Conservation (phyloP, 2,329 filamentous ascomycete genomes). For the Diaporthe ampelina region DNA sequence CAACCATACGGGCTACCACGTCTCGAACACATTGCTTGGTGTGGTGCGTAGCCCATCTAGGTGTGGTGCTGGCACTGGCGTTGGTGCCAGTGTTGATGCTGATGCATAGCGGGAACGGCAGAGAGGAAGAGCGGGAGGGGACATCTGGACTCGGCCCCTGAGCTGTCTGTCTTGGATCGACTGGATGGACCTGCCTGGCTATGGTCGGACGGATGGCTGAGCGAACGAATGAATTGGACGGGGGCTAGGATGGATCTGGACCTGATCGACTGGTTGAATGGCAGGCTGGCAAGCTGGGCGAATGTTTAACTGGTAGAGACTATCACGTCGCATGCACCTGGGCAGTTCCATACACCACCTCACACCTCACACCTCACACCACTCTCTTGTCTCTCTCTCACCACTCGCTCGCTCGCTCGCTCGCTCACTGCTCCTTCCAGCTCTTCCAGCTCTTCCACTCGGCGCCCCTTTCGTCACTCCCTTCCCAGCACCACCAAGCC, state of each 20-base stretch:
- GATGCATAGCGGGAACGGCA: not conserved
- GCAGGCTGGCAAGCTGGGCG: not conserved
- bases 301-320: not conserved
- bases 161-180: not conserved
- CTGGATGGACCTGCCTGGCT: not conserved
- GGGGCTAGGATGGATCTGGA: too few relatives aligned
- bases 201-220: too few relatives aligned
- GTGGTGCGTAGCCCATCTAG: constrained; percentile 8
- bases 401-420: not conserved
- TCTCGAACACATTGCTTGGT: not conserved
- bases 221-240: too few relatives aligned
- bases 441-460: not conserved
- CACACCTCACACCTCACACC: not conserved
- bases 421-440: too few relatives aligned
- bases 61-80: constrained; percentile 5
- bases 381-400: not conserved
- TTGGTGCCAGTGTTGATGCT: not conserved
- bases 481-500: not conserved
- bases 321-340: not conserved
- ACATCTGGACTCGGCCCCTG: not conserved
- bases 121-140: not conserved
- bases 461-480: constrained; percentile 27
- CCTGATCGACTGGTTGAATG: not conserved
- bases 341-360: too few relatives aligned
- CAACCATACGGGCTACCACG: not conserved